Evolutionary conservation across 371 early-diverging fungal genomes (phyloP), one percentile per base, ranked within the genome.

Genomic region (Mitosporidium daphniae): DNA sequence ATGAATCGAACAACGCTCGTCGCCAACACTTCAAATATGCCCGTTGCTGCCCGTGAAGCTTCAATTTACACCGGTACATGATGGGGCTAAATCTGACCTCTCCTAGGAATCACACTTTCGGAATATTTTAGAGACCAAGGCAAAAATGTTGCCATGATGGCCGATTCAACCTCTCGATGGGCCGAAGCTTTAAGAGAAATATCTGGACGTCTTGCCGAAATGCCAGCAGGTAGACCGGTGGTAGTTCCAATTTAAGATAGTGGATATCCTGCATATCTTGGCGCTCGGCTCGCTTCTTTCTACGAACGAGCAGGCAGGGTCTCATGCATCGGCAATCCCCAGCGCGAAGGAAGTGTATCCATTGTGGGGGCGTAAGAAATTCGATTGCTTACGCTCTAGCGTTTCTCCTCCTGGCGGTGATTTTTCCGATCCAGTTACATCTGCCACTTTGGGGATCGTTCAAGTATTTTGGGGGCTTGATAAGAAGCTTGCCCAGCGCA

Each of bases 381-480:
- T 8, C 7, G 7, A 8, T 20, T 20, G 9, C 7, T 20, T 20
- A 20, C 7, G 9, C 9, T 8, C 7, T 24, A 57, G 59, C 28
- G 99, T 98, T 8, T 91, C 91, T 3, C 99, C 97, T 16, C 97
- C 97, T n/a, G 99, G 99, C 42, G 86, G 86, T 56, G 99, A 98
- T 51, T 95, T 93, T 50, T 82, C 91, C 29, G 99, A 98, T 50
- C 95, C 99, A 16, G 97, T 98, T 18, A 98, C 99, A 14, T 55
- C 80, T 11, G 70, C 99, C 5, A 97, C 95, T 3, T 58, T 98
- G 18, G 65, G 93, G 53, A 97, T 97, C 46, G 97, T 93, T 1
- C 97, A 98, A 44, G 97, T 97, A 22, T 98, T 98, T 57, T 98
- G 99, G 99, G 99, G 97, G 34, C 53, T 98, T 33, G 99, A 98